Conservation (phyloP, 2,329 filamentous ascomycete species). For the Hypoxylon sp. region DNA sequence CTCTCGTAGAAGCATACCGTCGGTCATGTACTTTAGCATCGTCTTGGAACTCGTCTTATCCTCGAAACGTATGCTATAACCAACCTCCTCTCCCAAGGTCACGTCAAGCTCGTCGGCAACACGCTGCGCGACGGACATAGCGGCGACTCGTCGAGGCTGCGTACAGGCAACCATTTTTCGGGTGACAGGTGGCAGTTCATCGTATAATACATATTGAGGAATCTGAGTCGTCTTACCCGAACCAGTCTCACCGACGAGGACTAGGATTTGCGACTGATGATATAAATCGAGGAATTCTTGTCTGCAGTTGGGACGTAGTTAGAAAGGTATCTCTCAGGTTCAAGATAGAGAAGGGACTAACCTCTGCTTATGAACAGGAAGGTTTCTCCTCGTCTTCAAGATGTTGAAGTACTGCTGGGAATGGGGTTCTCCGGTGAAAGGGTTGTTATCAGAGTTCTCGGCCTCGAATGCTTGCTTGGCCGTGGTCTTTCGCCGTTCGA, state of each 20-base stretch:
- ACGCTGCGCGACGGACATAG: conserved; percentile 98
- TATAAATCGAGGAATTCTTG: conserved; percentile 95
- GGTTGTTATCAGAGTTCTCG: conserved; percentile 86
- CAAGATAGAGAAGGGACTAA: conserved; percentile 57
- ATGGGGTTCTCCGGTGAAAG: conserved; percentile 84
- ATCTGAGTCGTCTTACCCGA: conserved; percentile 99
- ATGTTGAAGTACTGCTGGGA: conserved; percentile 92
- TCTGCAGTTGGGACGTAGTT: conserved; percentile 59
- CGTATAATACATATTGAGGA: conserved; percentile 96
- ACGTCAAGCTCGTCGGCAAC: conserved; percentile 98
- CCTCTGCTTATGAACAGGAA: conserved; percentile 94
- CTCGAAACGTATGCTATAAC: conserved; percentile 99
- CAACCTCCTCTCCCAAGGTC: conserved; percentile 91
- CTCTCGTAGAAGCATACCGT: conserved; percentile 97
- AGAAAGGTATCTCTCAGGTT: conserved; percentile 8
- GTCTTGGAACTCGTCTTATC: conserved; percentile 92
- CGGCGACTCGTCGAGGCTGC: conserved; percentile 95
- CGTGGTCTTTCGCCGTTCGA: conserved; percentile 86
- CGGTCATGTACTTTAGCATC: conserved; percentile 99
- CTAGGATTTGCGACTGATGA: conserved; percentile 94
- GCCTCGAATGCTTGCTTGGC: conserved; percentile 78
- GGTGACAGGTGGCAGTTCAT: conserved; percentile 89
- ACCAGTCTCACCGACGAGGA: conserved; percentile 99
- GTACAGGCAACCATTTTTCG: conserved; percentile 97
- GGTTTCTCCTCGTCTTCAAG: conserved; percentile 82